These are phyloP conservation scores for Metarhizium album DNA, from an alignment of 2,329 filamentous ascomycete genomes.

Conservation along the genomic window DNA sequence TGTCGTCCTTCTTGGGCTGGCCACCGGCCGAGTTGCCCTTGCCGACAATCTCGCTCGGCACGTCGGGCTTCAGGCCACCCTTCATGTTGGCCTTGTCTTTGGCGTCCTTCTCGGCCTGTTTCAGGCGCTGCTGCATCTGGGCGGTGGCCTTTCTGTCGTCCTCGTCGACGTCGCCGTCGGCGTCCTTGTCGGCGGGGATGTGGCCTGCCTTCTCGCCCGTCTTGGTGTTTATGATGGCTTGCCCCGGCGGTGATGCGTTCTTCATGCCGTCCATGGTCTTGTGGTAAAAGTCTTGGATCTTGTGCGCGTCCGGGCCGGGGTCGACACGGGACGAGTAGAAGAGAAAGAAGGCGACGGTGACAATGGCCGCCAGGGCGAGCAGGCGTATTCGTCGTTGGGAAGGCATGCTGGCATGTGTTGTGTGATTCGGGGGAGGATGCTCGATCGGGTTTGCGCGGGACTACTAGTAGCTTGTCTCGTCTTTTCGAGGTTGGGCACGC, in stretches of 20 bases:
- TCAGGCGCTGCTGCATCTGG: conserved; percentile 50
- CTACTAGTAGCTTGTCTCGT: not conserved
- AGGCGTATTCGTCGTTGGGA: conserved; percentile 60
- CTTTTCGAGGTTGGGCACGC: too few relatives aligned
- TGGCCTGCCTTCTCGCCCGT: conserved; percentile 27
- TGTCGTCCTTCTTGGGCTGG: conserved; percentile 27
- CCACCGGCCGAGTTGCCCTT: conserved; percentile 46
- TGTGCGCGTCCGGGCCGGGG: conserved; percentile 31
- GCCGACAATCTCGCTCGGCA: conserved; percentile 46
- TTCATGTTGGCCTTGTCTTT: conserved; percentile 46
- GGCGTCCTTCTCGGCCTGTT: conserved; percentile 57
- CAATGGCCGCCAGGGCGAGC: conserved; percentile 52
- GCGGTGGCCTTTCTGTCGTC: conserved; percentile 40
- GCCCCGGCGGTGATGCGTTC: conserved; percentile 20
- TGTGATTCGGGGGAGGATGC: not conserved
- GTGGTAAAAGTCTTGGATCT: conserved; percentile 46
- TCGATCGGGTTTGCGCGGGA: not conserved
- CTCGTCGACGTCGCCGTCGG: conserved; percentile 43
- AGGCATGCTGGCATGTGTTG: too few relatives aligned
- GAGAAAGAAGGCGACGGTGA: conserved; percentile 55
- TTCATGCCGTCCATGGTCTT: conserved; percentile 48
- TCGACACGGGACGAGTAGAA: conserved; percentile 59
- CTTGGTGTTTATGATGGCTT: conserved; percentile 30
- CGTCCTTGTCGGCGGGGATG: conserved; percentile 37
- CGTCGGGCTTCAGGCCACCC: conserved; percentile 40